Conservation (phyloP, 2,329 filamentous ascomycete genomes). For the Colletotrichum lindemuthianum region DNA sequence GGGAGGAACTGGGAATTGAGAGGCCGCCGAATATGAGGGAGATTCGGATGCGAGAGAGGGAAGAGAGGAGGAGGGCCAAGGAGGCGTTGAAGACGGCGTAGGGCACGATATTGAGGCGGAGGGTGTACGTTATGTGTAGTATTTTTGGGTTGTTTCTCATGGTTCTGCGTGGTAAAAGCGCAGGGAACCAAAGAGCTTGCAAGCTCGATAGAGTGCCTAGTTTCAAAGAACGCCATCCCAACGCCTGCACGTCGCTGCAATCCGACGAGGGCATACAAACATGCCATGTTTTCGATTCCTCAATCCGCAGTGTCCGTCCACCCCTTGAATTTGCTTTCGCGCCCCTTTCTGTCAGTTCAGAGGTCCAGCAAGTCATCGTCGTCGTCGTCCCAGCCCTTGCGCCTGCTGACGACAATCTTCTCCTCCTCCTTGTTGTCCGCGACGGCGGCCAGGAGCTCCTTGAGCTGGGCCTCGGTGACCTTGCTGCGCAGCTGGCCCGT, state of each 20-base stretch:
- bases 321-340: not conserved
- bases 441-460: slow-evolving; percentile 87
- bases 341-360: slow-evolving; percentile 43
- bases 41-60: slow-evolving; percentile 76
- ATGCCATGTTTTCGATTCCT: too few relatives aligned
- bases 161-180: slow-evolving; percentile 6
- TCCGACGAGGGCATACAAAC: too few relatives aligned
- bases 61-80: slow-evolving; percentile 74
- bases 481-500: slow-evolving; percentile 87
- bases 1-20: slow-evolving; percentile 83
- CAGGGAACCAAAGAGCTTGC: slow-evolving; percentile 3
- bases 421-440: slow-evolving; percentile 82
- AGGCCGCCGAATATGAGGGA: slow-evolving; percentile 85
- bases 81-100: slow-evolving; percentile 44
- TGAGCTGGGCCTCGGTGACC: slow-evolving; percentile 92
- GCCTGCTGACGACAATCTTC: slow-evolving; percentile 86
- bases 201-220: too few relatives aligned
- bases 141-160: not conserved
- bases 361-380: slow-evolving; percentile 80
- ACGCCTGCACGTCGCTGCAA: slow-evolving; percentile 15
- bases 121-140: slow-evolving; percentile 25
- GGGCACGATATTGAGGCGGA: slow-evolving; percentile 9
- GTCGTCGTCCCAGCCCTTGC: slow-evolving; percentile 87
- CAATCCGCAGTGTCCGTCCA: too few relatives aligned
- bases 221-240: slow-evolving; percentile 29